Conservation (phyloP, 345 rosid genomes). For the Populus pruinosa region DNA sequence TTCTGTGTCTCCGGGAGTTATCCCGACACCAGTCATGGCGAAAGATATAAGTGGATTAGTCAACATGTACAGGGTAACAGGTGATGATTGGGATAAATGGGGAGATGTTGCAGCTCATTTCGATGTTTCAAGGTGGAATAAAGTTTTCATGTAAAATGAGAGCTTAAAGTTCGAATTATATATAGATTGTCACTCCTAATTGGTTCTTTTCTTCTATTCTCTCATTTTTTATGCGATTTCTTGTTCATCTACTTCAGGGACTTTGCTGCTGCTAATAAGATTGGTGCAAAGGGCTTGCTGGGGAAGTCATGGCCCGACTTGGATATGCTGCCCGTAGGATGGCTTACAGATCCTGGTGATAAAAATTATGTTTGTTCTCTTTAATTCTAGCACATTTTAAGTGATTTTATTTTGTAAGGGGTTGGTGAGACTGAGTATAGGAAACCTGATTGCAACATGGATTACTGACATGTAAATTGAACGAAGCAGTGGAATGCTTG, state of each 20-base stretch:
- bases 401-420: background rate
- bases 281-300: constrained; percentile 54
- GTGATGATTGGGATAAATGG: constrained; percentile 96
- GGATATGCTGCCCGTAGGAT: constrained; percentile 89
- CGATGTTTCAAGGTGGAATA: constrained; percentile 61
- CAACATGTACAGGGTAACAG: constrained; percentile 85
- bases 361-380: constrained; percentile 6
- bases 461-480: too few species aligned
- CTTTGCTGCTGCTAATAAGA: constrained; percentile 56
- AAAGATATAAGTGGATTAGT: constrained; percentile 57
- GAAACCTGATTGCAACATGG: too few species aligned
- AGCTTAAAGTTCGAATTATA: constrained; percentile 1
- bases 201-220: constrained; percentile 6
- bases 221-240: background rate
- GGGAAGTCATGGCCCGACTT: constrained; percentile 94
- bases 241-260: constrained; percentile 47
- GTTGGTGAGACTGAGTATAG: constrained; percentile 3
- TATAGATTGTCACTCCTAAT: background rate
- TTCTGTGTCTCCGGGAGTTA: constrained; percentile 88
- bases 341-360: constrained; percentile 84
- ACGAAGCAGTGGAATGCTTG: too few species aligned
- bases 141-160: constrained; percentile 4
- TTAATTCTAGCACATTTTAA: background rate
- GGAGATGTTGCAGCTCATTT: constrained; percentile 75
- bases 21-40: constrained; percentile 73